Conservation (phyloP, 768 basidiomycete genomes). For the Phallus indusiatus region DNA sequence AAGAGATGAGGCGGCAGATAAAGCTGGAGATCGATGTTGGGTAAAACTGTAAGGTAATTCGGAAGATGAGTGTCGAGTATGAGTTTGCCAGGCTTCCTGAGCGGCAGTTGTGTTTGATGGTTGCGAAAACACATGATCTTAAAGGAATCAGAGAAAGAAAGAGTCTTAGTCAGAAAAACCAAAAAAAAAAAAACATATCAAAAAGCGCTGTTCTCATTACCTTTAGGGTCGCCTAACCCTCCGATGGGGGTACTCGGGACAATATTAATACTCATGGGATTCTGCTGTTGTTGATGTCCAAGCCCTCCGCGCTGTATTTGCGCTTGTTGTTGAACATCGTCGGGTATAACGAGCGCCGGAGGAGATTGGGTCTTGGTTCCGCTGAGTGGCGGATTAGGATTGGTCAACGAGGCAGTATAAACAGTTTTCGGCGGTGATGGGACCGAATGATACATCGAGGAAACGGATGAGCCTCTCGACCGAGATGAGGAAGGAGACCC, state of each 20-base stretch:
- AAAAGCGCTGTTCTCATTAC: constrained; percentile 32
- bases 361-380: constrained; percentile 54
- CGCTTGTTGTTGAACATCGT: constrained; percentile 15
- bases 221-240: constrained; percentile 32
- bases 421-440: constrained; percentile 60
- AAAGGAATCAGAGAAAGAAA: constrained; percentile 2
- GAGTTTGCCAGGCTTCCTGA: constrained; percentile 19
- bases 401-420: constrained; percentile 36
- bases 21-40: constrained; percentile 8
- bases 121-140: constrained; percentile 23
- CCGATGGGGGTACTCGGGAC: constrained; percentile 77
- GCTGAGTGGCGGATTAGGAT: constrained; percentile 24
- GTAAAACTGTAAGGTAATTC: neutral
- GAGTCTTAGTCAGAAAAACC: constrained; percentile 20
- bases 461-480: constrained; percentile 53
- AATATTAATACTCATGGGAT: constrained; percentile 58
- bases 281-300: constrained; percentile 29
- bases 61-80: constrained; percentile 10
- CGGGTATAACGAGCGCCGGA: constrained; percentile 48
- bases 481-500: constrained; percentile 25
- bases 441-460: constrained; percentile 45
- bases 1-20: constrained; percentile 4
- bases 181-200: constrained; percentile 27
- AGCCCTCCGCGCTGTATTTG: constrained; percentile 44
- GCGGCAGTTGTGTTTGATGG: constrained; percentile 27